phyloP scores from a whole-genome alignment of 495 filamentous ascomycete genomes.

The Penicillium lividum region DNA sequence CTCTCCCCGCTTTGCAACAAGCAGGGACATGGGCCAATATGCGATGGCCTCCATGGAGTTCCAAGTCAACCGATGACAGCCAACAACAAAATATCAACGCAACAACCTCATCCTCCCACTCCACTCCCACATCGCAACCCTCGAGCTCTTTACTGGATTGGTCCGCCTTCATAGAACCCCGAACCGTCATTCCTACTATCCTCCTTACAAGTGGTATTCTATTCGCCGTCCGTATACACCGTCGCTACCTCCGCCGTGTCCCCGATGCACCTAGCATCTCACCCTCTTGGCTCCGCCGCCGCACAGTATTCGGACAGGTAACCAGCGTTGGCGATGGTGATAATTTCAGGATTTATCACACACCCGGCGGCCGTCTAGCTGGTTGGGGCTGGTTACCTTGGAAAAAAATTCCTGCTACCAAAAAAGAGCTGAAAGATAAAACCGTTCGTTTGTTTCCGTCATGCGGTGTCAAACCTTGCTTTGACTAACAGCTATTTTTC shows the following conservation, averaged over 20 bases:
- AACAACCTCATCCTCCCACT: conserved; percentile 15
- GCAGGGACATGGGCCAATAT: conserved; percentile 43
- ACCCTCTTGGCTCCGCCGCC: conserved; percentile 62
- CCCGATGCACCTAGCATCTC: conserved; percentile 71
- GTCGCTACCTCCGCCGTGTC: conserved; percentile 75
- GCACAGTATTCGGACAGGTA: conserved; percentile 78
- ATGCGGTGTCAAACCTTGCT: neutral
- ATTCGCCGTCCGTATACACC: conserved; percentile 53
- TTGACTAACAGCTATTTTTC: neutral
- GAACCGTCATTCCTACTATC: conserved; percentile 65
- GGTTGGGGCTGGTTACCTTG: conserved; percentile 91
- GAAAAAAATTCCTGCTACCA: conserved; percentile 68
- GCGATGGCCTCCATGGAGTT: conserved; percentile 56
- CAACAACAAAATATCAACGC: conserved; percentile 15
- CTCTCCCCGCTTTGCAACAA: conserved; percentile 7
- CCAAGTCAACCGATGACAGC: conserved; percentile 39
- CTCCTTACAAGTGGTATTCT: conserved; percentile 70
- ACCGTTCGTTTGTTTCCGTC: conserved; percentile 60
- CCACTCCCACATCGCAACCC: conserved; percentile 19
- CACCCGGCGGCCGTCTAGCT: conserved; percentile 78
- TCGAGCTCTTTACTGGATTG: conserved; percentile 49
- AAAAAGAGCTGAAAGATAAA: conserved; percentile 66
- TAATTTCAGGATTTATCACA: conserved; percentile 91
- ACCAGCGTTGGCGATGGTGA: conserved; percentile 97
- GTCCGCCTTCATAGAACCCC: conserved; percentile 64